These are phyloP conservation scores for Aureobasidium pullulans DNA, from an alignment of 2,329 filamentous ascomycete genomes.

Conservation along the genomic window DNA sequence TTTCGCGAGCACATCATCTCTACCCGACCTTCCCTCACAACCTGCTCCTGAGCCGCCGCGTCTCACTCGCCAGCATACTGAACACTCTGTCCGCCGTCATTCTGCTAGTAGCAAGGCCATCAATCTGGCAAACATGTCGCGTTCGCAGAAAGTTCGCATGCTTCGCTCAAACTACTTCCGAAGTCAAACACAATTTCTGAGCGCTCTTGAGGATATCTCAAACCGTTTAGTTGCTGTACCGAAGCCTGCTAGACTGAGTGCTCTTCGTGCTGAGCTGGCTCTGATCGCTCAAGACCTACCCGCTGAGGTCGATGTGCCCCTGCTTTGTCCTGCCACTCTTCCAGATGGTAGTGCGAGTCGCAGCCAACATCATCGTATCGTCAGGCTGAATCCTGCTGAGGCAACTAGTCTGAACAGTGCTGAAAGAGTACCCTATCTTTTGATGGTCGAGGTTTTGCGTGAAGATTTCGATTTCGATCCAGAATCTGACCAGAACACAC, in stretches of 20 bases:
- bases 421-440: conserved; percentile 74
- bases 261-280: conserved; percentile 70
- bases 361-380: conserved; percentile 74
- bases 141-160: conserved; percentile 61
- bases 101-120: conserved; percentile 50
- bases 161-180: conserved; percentile 77
- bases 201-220: conserved; percentile 74
- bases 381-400: conserved; percentile 75
- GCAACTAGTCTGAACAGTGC: conserved; percentile 80
- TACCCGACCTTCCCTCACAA: conserved; percentile 24
- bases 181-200: conserved; percentile 72
- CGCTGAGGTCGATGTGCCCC: conserved; percentile 74
- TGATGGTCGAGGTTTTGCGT: conserved; percentile 75
- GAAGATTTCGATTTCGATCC: conserved; percentile 82
- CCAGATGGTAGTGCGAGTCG: conserved; percentile 65
- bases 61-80: conserved; percentile 26
- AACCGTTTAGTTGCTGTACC: conserved; percentile 77
- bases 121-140: conserved; percentile 55
- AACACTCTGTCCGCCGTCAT: conserved; percentile 41
- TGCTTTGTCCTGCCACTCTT: conserved; percentile 70
- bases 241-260: conserved; percentile 73
- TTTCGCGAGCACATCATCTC: conserved; percentile 26
- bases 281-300: conserved; percentile 74
- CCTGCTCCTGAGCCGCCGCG: conserved; percentile 14
- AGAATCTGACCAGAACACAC: conserved; percentile 63